Evolutionary conservation across 2,329 filamentous ascomycete genomes (phyloP).

Genomic region (Alternaria consortialis): DNA sequence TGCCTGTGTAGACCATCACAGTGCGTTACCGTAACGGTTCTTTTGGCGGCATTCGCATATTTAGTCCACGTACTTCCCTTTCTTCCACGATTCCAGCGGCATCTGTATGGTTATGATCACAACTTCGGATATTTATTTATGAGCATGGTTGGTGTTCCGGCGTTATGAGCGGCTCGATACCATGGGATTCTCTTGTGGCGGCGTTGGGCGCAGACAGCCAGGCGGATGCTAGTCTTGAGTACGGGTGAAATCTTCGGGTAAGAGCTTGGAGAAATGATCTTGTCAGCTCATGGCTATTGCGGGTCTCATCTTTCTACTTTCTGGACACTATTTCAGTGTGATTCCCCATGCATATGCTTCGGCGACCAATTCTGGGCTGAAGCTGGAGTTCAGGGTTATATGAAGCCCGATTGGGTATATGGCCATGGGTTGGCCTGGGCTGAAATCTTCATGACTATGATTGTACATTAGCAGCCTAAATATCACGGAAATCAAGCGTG

Average conservation of each 20-base stretch:
- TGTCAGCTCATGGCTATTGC: background rate
- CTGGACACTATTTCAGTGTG: background rate
- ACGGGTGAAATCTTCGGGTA: conserved; percentile 31
- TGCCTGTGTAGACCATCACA: conserved; percentile 12
- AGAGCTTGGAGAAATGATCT: conserved; percentile 35
- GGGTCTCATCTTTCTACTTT: background rate
- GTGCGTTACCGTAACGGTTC: conserved; percentile 1
- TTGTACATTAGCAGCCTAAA: conserved; percentile 21
- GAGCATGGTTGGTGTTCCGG: conserved; percentile 14
- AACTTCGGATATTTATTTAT: conserved; percentile 6
- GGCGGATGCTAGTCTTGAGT: background rate
- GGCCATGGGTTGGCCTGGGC: background rate
- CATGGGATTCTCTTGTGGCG: conserved; percentile 12
- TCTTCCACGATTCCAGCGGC: conserved; percentile 8
- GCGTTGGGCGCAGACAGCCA: background rate
- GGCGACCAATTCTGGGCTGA: conserved; percentile 4
- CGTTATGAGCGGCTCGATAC: conserved; percentile 17
- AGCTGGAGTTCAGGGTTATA: conserved; percentile 22
- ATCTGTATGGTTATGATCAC: conserved; percentile 15
- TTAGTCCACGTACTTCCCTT: conserved; percentile 7
- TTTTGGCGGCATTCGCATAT: background rate
- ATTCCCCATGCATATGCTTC: conserved; percentile 23
- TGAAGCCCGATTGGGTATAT: background rate
- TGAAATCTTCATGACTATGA: conserved; percentile 19
- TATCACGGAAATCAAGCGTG: background rate